Base-by-base conservation (phyloP, 495 filamentous ascomycete genomes). In the Penicillium nucicola region DNA sequence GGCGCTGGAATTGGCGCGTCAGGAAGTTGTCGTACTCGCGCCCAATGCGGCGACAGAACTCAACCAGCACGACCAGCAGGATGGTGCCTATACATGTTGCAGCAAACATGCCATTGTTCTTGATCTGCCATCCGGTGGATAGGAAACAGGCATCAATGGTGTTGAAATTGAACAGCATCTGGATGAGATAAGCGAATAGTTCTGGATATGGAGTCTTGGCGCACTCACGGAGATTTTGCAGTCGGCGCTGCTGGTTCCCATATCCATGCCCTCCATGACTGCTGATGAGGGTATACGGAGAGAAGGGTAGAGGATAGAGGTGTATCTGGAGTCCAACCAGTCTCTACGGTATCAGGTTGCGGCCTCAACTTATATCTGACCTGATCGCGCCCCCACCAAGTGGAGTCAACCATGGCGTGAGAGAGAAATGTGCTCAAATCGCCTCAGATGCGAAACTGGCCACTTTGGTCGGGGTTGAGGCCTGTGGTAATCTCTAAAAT, bases 91-190 rank as follows among this genome's bases (percentile, higher is more conserved):
- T 84, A 58, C 85, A 88, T 20, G 79, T 78, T 4, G 77, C 83
- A 20, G 81, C 83, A 46, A 89, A 87, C 62, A 77, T 79, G 50
- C 72, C 80, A 4, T 56, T 55, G 8, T 79, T 81, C 5, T 68
- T 78, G 52, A 87, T 72, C 45, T 82, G 80, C 85, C 84, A 89
- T 18, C 70, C 65, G 1, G 63, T 53, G 1, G 83, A 74, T 38
- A 89, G 69, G 61, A 89, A 88, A 68, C 84, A 89, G 0, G 81
- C 61, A 64, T 87, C 77, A 44, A 85, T 67, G 0, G 78, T 83
- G 47, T 84, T 66, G 81, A 84, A 88, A 60, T 89, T 87, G 81
- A 84, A 87, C 6, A 87, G 64, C 85, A 88, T 89, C 79, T 79
- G 46, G 13, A 44, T 42, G 12, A 32, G 48, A 22, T 47, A 5